Conservation (phyloP, 148 eudicot genomes). For the Spergularia marina region DNA sequence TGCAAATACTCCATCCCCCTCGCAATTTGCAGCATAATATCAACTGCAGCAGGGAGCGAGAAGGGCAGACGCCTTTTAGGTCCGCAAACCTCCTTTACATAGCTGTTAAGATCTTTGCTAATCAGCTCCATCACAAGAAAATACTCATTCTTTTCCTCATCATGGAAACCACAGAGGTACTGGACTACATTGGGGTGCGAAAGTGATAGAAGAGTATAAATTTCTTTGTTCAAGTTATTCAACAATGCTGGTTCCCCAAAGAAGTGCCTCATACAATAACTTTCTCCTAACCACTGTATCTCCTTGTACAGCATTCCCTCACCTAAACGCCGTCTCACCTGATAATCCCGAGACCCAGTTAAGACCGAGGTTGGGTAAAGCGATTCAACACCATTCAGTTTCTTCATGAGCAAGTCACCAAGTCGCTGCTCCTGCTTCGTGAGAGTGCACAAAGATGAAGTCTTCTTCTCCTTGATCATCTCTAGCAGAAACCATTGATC, state of each 20-base stretch:
- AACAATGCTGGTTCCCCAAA: conserved; percentile 39
- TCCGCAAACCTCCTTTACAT: conserved; percentile 49
- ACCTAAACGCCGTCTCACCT: conserved; percentile 52
- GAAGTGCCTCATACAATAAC: conserved; percentile 46
- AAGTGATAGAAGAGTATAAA: conserved; percentile 38
- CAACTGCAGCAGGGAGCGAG: conserved; percentile 54
- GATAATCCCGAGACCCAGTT: conserved; percentile 48
- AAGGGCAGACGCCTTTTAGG: conserved; percentile 48
- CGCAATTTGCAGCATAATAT: conserved; percentile 69
- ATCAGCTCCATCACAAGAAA: conserved; percentile 59
- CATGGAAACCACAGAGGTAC: conserved; percentile 53
- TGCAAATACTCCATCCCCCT: conserved; percentile 74
- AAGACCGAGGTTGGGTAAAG: conserved; percentile 37
- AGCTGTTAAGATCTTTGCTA: conserved; percentile 42
- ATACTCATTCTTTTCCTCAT: conserved; percentile 54
- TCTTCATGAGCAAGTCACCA: conserved; percentile 39
- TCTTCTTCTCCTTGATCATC: conserved; percentile 42
- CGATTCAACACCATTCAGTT: conserved; percentile 31
- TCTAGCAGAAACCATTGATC: conserved; percentile 55
- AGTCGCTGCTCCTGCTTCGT: conserved; percentile 45
- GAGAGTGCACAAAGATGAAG: conserved; percentile 2
- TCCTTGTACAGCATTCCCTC: conserved; percentile 52
- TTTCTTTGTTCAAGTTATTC: conserved; percentile 31
- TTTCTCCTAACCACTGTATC: conserved; percentile 71
- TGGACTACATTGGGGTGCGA: conserved; percentile 60